Evolutionary conservation across 2,329 filamentous ascomycete species (phyloP).

Genomic region (Colletotrichum incanum): DNA sequence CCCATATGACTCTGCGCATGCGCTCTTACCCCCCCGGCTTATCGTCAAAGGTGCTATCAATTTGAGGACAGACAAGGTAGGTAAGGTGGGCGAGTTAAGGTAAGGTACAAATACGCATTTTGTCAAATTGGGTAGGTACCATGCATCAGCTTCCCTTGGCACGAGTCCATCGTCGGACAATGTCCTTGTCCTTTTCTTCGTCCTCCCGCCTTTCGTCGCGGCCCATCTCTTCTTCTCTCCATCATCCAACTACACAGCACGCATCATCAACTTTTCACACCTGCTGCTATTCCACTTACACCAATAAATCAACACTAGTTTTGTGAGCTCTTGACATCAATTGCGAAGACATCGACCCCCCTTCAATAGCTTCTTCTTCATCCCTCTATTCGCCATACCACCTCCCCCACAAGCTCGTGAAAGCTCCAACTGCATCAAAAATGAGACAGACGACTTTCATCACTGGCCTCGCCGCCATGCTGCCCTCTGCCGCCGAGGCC

Average conservation of each 20-base stretch:
- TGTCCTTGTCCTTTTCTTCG: constrained; percentile 1
- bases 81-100: background rate
- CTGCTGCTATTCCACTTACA: constrained; percentile 19
- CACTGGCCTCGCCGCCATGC: constrained; percentile 34
- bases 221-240: constrained; percentile 3
- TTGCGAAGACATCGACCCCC: background rate
- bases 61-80: constrained; percentile 9
- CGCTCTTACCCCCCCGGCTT: constrained; percentile 15
- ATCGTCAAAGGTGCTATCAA: background rate
- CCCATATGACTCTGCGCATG: background rate
- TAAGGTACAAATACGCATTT: constrained; percentile 10
- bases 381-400: background rate
- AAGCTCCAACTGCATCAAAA: background rate
- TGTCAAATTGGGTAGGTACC: constrained; percentile 13
- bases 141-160: constrained; percentile 25
- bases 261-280: constrained; percentile 5
- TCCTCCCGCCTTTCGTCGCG: constrained; percentile 13
- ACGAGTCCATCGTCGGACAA: constrained; percentile 14
- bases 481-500: constrained; percentile 21
- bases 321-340: constrained; percentile 1
- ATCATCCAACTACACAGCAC: constrained; percentile 23
- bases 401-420: background rate
- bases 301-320: constrained; percentile 16
- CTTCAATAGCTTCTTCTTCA: constrained; percentile 8
- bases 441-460: constrained; percentile 39